These are phyloP conservation scores for Pleurotus tuber-regium DNA, from an alignment of 768 basidiomycete species.

Conservation along the genomic window DNA sequence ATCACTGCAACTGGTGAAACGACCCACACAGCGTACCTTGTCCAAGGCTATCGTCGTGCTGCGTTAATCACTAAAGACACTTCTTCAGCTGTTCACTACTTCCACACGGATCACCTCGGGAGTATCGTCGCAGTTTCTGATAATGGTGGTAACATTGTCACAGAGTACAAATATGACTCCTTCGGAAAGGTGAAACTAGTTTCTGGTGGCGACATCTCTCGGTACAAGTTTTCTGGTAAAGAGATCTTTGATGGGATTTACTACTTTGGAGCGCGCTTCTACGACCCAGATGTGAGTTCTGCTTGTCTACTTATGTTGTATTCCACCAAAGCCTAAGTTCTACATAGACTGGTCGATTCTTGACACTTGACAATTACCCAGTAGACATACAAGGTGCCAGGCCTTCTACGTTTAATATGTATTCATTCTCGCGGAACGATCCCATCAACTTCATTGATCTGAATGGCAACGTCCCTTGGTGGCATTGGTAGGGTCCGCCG, in stretches of 20 bases:
- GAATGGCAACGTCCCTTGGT: slow-evolving; percentile 11
- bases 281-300: slow-evolving; percentile 6
- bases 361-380: slow-evolving; percentile 7
- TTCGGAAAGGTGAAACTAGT: neutral
- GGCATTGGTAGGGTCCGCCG: slow-evolving; percentile 5
- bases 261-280: slow-evolving; percentile 3
- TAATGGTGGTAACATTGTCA: neutral
- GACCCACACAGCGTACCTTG: neutral
- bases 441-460: slow-evolving; percentile 9
- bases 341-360: slow-evolving; percentile 3
- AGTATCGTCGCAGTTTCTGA: slow-evolving; percentile 4
- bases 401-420: slow-evolving; percentile 11
- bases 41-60: slow-evolving; percentile 3
- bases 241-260: slow-evolving; percentile 5
- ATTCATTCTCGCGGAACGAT: slow-evolving; percentile 10
- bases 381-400: slow-evolving; percentile 4
- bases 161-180: slow-evolving; percentile 4
- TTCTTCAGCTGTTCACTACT: neutral
- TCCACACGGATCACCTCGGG: slow-evolving; percentile 7
- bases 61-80: neutral
- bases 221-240: slow-evolving; percentile 7
- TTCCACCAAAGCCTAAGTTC: neutral
- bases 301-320: neutral
- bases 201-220: neutral
- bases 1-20: neutral